These are phyloP conservation scores for Pythium volutum DNA, from an alignment of 352 stramenopile species.

Conservation along the genomic window DNA sequence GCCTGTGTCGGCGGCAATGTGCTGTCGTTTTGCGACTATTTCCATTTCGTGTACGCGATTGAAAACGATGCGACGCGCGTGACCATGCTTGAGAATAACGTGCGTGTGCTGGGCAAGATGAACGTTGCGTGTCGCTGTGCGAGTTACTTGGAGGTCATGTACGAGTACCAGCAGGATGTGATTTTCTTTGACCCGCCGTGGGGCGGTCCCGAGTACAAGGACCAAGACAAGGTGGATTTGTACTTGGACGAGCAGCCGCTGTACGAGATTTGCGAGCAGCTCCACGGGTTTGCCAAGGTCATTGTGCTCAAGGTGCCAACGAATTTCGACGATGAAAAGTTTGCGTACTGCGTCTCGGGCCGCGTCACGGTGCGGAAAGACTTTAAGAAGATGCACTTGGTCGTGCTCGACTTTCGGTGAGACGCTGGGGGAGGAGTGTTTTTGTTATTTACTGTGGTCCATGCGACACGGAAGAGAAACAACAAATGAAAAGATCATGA, in stretches of 20 bases:
- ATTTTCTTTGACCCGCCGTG: slow-evolving; percentile 84
- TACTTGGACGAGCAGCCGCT: slow-evolving; percentile 62
- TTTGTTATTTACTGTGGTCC: slow-evolving; percentile 12
- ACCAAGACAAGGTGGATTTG: slow-evolving; percentile 63
- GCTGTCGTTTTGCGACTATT: slow-evolving; percentile 77
- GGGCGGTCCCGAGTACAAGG: slow-evolving; percentile 80
- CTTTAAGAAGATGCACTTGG: slow-evolving; percentile 80
- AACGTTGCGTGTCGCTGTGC: slow-evolving; percentile 59
- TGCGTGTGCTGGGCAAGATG: slow-evolving; percentile 52
- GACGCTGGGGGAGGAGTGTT: too few species aligned
- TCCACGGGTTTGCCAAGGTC: slow-evolving; percentile 44
- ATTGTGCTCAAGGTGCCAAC: slow-evolving; percentile 80
- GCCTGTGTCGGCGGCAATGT: slow-evolving; percentile 80
- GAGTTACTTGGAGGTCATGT: slow-evolving; percentile 72
- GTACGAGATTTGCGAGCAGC: slow-evolving; percentile 54
- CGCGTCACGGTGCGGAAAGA: slow-evolving; percentile 54
- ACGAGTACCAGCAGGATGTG: slow-evolving; percentile 68
- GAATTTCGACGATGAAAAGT: slow-evolving; percentile 80
- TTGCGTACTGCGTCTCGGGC: slow-evolving; percentile 53
- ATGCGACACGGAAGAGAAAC: too few species aligned
- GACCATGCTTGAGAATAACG: slow-evolving; percentile 75
- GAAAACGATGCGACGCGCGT: slow-evolving; percentile 62
- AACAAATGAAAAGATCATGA: too few species aligned
- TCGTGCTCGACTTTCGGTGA: slow-evolving; percentile 49
- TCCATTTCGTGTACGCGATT: slow-evolving; percentile 70